Base-by-base conservation (phyloP, 2,329 filamentous ascomycete species). In the Triangularia verruculosa region DNA sequence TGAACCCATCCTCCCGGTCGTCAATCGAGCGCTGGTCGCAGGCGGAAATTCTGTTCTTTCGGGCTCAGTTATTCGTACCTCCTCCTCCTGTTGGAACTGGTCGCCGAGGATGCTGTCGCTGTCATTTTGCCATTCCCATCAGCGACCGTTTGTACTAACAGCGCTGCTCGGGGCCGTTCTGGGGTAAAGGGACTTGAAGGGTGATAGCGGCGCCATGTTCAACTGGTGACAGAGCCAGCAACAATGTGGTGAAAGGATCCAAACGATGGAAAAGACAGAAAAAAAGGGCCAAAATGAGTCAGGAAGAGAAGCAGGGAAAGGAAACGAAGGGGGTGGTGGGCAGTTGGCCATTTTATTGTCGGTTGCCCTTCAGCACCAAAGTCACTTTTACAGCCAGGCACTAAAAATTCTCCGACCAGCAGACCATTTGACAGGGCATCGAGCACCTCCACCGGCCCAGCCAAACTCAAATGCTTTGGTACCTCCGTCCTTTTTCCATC, bases 371-470 rank as follows among this genome's bases (percentile, higher is more conserved):
- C 63, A 67, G 63, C 65, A 68, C 57, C 65, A 61, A 70, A 70
- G 70, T 71, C 69, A 70, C 70, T 70, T 68, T 69, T 64, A 69
- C 69, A 71, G 62, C 68, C 63, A 67, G 68, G 67, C 69, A 70
- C 68, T 70, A 70, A 71, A 68, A 70, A 66, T 69, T 68, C 68
- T 70, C 70, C 67, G 68, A 59, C 59, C 63, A 61, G 59, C 61
- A 59, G 51, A 62, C 63, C 68, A 68, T 55, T 63, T 64, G 67
- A 67, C 65, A 65, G 65, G 39, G 64, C 68, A 67, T 67, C 62
- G 66, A 55, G 47, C 61, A 52, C 64, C 63, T 64, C 51, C 25
- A 54, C 61, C 65, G 63, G 56, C 59, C 64, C 64, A 68, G 62
- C 64, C 39, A 67, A 69, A 67, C 57, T 58, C 57, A 67, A 69